A percentile compares a stretch with the other conserved stretches of the same genome.
Evolutionary conservation across 2,329 filamentous ascomycete species (phyloP).

Genomic region (Fusarium domesticum): DNA sequence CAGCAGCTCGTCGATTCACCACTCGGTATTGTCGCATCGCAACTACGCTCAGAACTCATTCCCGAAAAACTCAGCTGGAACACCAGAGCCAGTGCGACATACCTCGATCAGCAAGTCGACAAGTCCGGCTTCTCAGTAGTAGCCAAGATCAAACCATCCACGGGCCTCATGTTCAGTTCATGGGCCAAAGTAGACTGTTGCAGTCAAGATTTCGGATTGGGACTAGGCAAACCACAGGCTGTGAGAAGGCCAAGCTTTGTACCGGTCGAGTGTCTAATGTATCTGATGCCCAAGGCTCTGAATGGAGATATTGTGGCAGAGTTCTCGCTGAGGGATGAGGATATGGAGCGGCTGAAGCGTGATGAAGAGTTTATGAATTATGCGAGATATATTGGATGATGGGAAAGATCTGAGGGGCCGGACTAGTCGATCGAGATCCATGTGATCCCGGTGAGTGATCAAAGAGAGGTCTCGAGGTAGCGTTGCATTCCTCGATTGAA

Average conservation of each 20-base stretch:
- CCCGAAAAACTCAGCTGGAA: slow-evolving; percentile 34
- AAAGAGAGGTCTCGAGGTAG: too few species aligned
- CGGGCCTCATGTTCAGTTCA: slow-evolving; percentile 52
- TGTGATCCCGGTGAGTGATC: neutral
- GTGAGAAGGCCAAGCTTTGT: slow-evolving; percentile 48
- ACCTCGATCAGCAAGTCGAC: slow-evolving; percentile 34
- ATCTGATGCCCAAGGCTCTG: slow-evolving; percentile 45
- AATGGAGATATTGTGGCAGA: slow-evolving; percentile 44
- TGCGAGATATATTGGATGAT: slow-evolving; percentile 18
- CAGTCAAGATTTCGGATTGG: slow-evolving; percentile 45
- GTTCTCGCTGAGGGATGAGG: slow-evolving; percentile 46
- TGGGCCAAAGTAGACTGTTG: slow-evolving; percentile 49
- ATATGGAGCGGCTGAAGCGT: slow-evolving; percentile 42
- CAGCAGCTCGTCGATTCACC: slow-evolving; percentile 30
- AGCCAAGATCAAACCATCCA: slow-evolving; percentile 35
- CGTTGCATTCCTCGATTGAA: too few species aligned
- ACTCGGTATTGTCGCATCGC: slow-evolving; percentile 36
- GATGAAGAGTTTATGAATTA: slow-evolving; percentile 40
- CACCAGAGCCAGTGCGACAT: slow-evolving; percentile 42
- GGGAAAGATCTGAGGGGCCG: neutral
- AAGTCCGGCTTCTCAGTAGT: slow-evolving; percentile 36
- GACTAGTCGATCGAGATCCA: too few species aligned
- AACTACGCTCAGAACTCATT: slow-evolving; percentile 40
- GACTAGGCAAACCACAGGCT: slow-evolving; percentile 43
- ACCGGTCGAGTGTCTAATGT: slow-evolving; percentile 46